Evolutionary conservation across 805 yeast genomes (phyloP).

Genomic region (Kockiozyma suomiensis): DNA sequence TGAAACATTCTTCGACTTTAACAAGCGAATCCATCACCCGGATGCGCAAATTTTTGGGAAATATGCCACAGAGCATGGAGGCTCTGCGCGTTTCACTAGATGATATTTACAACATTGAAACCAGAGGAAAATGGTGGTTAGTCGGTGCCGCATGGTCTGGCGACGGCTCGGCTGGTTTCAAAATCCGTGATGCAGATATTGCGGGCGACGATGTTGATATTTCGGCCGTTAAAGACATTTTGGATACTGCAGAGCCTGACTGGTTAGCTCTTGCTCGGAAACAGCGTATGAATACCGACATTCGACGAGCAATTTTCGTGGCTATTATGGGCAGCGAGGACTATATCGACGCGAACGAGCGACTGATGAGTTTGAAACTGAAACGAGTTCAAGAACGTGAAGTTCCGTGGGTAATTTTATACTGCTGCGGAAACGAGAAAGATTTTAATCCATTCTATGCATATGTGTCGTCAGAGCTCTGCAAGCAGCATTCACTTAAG

Average conservation of each 20-base stretch:
- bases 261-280: slow-evolving; percentile 84
- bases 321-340: slow-evolving; percentile 96
- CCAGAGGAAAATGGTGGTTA: slow-evolving; percentile 98
- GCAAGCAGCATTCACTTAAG: slow-evolving; percentile 63
- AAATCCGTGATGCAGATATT: slow-evolving; percentile 28
- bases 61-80: slow-evolving; percentile 53
- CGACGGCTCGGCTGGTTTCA: slow-evolving; percentile 13
- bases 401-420: slow-evolving; percentile 80
- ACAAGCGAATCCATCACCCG: slow-evolving; percentile 59
- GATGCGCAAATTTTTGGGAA: slow-evolving; percentile 65
- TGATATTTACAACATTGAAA: slow-evolving; percentile 76
- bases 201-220: slow-evolving; percentile 46
- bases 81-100: slow-evolving; percentile 81
- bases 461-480: slow-evolving; percentile 71
- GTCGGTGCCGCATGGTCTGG: slow-evolving; percentile 99
- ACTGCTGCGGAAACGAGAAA: slow-evolving; percentile 82
- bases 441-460: slow-evolving; percentile 90
- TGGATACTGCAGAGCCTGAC: slow-evolving; percentile 75
- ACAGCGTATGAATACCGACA: slow-evolving; percentile 93
- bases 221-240: slow-evolving; percentile 57
- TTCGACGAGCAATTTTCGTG: slow-evolving; percentile 89
- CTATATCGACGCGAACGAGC: slow-evolving; percentile 80
- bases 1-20: slow-evolving; percentile 47
- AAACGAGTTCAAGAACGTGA: slow-evolving; percentile 82
- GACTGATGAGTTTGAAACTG: slow-evolving; percentile 75